Evolutionary conservation across 257 asterid species (phyloP).

Genomic region (Cinchona pubescens): DNA sequence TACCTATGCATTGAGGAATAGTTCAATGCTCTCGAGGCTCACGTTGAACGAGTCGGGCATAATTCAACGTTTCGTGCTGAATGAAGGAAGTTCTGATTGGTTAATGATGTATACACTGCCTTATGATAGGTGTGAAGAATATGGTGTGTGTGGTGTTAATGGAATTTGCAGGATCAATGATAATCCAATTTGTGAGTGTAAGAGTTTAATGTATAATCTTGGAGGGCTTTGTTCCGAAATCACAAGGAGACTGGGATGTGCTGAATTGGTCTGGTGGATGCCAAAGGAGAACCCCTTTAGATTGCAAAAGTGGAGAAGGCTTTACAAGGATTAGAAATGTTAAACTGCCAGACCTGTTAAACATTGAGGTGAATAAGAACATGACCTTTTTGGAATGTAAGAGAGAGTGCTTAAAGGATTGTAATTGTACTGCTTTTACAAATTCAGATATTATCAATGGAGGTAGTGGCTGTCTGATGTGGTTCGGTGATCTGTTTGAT

Average conservation of each 20-base stretch:
- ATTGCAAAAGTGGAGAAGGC: slow-evolving; percentile 15
- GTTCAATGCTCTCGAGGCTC: background rate
- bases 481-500: slow-evolving; percentile 26
- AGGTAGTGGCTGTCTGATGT: slow-evolving; percentile 23
- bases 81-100: slow-evolving; percentile 16
- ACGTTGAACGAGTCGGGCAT: background rate
- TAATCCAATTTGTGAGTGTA: slow-evolving; percentile 22
- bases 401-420: slow-evolving; percentile 20
- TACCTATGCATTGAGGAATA: background rate
- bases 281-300: slow-evolving; percentile 8
- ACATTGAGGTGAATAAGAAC: slow-evolving; percentile 9
- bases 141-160: slow-evolving; percentile 24
- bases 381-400: slow-evolving; percentile 21
- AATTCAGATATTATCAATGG: slow-evolving; percentile 12
- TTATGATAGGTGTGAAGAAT: slow-evolving; percentile 18
- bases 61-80: background rate
- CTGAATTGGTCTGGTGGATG: slow-evolving; percentile 26
- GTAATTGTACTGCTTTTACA: slow-evolving; percentile 28
- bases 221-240: slow-evolving; percentile 24
- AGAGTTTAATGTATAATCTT: too few species aligned
- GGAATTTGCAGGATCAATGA: slow-evolving; percentile 14
- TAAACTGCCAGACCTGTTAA: slow-evolving; percentile 24
- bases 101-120: background rate
- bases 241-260: slow-evolving; percentile 14
- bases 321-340: slow-evolving; percentile 13